A percentile compares a stretch with the other conserved stretches of the same genome.
These are phyloP conservation scores for Paspalum vaginatum DNA, from an alignment of 176 grass and related monocot species.

Conservation along the genomic window DNA sequence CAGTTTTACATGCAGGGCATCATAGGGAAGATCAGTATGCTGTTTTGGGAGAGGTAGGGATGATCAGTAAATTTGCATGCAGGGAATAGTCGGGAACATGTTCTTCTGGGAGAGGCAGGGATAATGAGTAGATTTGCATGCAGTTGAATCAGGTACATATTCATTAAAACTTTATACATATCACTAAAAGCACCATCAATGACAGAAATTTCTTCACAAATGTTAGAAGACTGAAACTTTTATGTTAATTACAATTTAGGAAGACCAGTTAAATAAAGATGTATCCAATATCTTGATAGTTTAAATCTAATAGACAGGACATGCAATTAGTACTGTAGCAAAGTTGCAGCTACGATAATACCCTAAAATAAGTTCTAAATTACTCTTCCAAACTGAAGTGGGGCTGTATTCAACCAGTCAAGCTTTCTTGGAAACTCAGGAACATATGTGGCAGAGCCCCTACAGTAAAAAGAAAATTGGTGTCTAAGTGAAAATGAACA, in stretches of 20 bases:
- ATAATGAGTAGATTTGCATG: not conserved
- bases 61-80: not conserved
- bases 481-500: slow-evolving; percentile 31
- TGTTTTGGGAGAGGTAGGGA: not conserved
- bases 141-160: not conserved
- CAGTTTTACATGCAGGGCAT: not conserved
- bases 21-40: not conserved
- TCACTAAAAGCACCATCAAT: not conserved
- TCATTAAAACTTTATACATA: slow-evolving; percentile 20
- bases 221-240: not conserved
- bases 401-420: slow-evolving; percentile 94
- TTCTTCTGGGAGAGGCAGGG: not conserved
- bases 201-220: slow-evolving; percentile 7
- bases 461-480: slow-evolving; percentile 48
- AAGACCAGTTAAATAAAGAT: not conserved
- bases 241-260: slow-evolving; percentile 4
- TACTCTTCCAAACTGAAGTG: slow-evolving; percentile 95
- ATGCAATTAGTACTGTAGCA: slow-evolving; percentile 14
- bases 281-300: slow-evolving; percentile 11
- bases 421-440: slow-evolving; percentile 94
- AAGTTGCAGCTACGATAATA: slow-evolving; percentile 47
- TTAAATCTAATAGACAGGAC: slow-evolving; percentile 7
- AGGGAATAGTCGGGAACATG: not conserved
- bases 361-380: slow-evolving; percentile 63
- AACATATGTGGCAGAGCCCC: slow-evolving; percentile 71